These are phyloP conservation scores for Sonneratia caseolaris DNA, from an alignment of 345 rosid species.

Conservation along the genomic window DNA sequence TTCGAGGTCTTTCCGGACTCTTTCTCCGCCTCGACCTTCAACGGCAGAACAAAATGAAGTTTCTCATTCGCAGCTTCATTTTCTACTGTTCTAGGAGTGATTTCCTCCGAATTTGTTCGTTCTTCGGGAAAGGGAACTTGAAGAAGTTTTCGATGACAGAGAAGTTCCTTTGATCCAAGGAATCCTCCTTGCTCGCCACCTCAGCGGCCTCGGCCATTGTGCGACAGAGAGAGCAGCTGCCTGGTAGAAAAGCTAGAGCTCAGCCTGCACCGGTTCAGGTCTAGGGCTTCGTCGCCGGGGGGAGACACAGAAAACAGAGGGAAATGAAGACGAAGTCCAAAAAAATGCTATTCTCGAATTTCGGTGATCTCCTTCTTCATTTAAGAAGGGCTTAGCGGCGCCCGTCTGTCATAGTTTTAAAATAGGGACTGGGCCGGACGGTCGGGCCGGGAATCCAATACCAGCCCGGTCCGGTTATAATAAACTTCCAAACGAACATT, in stretches of 20 bases:
- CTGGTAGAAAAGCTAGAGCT: neutral
- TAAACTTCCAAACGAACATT: no score
- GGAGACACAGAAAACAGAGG: no score
- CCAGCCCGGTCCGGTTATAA: no score
- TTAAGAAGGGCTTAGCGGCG: no score
- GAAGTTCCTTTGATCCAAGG: constrained; percentile 6
- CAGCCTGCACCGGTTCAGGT: no score
- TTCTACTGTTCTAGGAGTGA: neutral
- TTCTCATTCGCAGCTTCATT: constrained; percentile 4
- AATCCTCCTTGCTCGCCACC: neutral
- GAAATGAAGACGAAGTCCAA: no score
- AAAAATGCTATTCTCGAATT: no score
- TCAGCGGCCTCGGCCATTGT: neutral
- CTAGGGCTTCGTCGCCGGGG: no score
- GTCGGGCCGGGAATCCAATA: no score
- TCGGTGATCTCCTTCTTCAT: no score
- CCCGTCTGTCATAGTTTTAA: no score
- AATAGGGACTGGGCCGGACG: no score
- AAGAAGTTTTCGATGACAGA: constrained; percentile 11
- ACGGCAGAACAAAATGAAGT: constrained; percentile 7
- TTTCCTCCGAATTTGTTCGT: constrained; percentile 2
- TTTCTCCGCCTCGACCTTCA: constrained; percentile 16
- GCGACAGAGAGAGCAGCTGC: neutral
- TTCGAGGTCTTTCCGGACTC: constrained; percentile 17
- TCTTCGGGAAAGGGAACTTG: constrained; percentile 14